A percentile compares a stretch with the other conserved stretches of the same genome.
Conservation (phyloP, 208 protist species). For the Crithidia bombi region DNA sequence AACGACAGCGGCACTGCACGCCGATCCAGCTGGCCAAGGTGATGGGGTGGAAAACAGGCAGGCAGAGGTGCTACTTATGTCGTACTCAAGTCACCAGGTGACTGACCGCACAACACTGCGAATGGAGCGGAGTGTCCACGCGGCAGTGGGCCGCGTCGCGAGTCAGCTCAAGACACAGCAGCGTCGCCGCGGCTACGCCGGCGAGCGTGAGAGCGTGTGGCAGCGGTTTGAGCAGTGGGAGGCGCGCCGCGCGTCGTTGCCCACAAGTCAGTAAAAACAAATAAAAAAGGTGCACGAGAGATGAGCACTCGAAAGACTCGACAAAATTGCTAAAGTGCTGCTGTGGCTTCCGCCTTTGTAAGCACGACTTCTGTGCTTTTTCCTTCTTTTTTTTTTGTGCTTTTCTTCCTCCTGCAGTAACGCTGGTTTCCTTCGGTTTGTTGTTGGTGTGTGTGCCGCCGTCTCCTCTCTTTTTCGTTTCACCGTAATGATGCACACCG, state of each 20-base stretch:
- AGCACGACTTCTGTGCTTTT: not conserved
- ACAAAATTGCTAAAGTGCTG: not conserved
- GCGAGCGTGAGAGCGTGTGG: slow-evolving; percentile 45
- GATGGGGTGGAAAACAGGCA: not conserved
- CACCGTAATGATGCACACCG: too few species aligned
- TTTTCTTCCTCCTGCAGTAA: too few species aligned
- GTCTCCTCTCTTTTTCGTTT: too few species aligned
- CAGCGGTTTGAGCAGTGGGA: slow-evolving; percentile 75
- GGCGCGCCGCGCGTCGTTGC: slow-evolving; percentile 32
- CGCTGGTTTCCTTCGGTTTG: too few species aligned
- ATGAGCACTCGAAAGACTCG: too few species aligned
- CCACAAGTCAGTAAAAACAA: not conserved
- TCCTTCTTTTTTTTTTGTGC: not conserved
- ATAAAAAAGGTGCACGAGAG: not conserved
- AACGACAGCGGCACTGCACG: not conserved
- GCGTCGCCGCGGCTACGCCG: slow-evolving; percentile 10
- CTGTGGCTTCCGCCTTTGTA: not conserved
- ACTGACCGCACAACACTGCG: slow-evolving; percentile 29
- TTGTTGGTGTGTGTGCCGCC: too few species aligned
- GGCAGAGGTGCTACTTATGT: not conserved
- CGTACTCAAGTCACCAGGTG: slow-evolving; percentile 15
- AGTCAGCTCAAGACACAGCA: slow-evolving; percentile 37
- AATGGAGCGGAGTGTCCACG: slow-evolving; percentile 36
- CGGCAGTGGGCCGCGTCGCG: slow-evolving; percentile 37
- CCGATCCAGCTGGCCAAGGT: not conserved